Conservation (phyloP, 169 alveolate species). For the Perkinsus chesapeaki region DNA sequence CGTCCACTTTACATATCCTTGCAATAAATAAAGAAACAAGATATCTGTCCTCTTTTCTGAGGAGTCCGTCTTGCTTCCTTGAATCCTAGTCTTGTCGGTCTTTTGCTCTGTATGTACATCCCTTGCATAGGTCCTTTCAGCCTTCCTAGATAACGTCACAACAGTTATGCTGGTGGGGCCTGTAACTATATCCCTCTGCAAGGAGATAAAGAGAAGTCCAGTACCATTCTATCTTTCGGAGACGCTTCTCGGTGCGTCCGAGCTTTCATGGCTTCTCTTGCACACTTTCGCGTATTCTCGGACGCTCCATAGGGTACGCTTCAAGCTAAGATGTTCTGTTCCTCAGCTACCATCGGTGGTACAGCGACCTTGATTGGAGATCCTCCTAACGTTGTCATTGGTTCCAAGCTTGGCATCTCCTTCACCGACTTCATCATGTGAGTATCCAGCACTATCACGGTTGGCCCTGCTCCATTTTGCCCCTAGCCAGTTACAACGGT, state of each 20-base stretch:
- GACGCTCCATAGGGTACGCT: neutral
- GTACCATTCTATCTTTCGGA: neutral
- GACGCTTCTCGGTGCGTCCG: neutral
- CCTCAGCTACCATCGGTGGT: neutral
- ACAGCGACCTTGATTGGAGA: conserved; percentile 9
- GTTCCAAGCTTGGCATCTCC: neutral
- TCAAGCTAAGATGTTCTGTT: neutral
- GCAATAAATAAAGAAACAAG: too few relatives aligned
- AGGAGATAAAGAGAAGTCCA: neutral
- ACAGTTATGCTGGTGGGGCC: conserved; percentile 14
- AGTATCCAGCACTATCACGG: neutral
- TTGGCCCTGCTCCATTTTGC: neutral
- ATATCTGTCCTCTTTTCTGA: too few relatives aligned
- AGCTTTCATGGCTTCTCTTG: neutral
- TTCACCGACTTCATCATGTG: neutral
- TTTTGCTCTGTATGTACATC: neutral
- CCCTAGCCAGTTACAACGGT: neutral
- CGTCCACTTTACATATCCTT: too few relatives aligned
- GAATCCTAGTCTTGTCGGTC: too few relatives aligned
- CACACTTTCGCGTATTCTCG: neutral
- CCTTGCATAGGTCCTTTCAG: neutral
- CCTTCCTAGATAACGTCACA: conserved; percentile 13
- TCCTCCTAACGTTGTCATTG: conserved; percentile 7
- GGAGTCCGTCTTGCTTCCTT: too few relatives aligned
- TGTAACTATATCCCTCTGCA: neutral